Evolutionary conservation across 1,284 basidiomycete species (phyloP), one percentile per base, ranked within the genome.

Genomic region (Schizopora paradoxa): DNA sequence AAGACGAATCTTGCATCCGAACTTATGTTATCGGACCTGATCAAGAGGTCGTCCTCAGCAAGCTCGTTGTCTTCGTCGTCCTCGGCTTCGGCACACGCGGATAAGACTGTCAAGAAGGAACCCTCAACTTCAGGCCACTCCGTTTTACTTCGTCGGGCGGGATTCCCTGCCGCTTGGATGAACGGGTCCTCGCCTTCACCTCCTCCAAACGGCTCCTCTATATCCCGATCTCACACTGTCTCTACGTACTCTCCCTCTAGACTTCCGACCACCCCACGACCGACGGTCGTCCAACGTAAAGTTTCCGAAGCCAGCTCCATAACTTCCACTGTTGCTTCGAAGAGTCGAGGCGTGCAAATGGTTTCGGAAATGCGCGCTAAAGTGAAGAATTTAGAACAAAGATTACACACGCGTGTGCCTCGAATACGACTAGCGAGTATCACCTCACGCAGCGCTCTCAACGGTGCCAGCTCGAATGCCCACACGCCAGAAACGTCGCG

Each of bases 291-390:
- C 26, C 45, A 46, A 14, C 40, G 48, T 16, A 31, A 46, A 27
- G 37, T 46, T 22, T 29, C 49, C 8, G 38, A 36, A 10, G 32
- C 43, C 18, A 48, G 14, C 22, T 26, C 35, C 11, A 39, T 28
- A 14, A 22, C 28, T 11, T 52, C 42, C 42, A 48, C 54, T 47
- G 71, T 72, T 6, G 61, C 74, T 7, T 74, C 84, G 6, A 84
- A 72, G 66, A 87, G 74, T 59, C 85, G 79, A 61, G 86, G 86
- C 23, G 86, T 89, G 7, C 86, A 90, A 57, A 90, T 91, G 88
- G 86, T 90, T 2, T 84, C 85, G 22, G 88, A 90, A 59, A 87
- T 90, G 83, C 77, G 87, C 43, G 86, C 84, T 40, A 75, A 83
- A 43, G 86, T 90, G 29, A 79, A 71, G 57, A 85, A 82, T 54